These are phyloP conservation scores for Psilocybe tampanensis DNA, from an alignment of 768 basidiomycete species.

Conservation along the genomic window DNA sequence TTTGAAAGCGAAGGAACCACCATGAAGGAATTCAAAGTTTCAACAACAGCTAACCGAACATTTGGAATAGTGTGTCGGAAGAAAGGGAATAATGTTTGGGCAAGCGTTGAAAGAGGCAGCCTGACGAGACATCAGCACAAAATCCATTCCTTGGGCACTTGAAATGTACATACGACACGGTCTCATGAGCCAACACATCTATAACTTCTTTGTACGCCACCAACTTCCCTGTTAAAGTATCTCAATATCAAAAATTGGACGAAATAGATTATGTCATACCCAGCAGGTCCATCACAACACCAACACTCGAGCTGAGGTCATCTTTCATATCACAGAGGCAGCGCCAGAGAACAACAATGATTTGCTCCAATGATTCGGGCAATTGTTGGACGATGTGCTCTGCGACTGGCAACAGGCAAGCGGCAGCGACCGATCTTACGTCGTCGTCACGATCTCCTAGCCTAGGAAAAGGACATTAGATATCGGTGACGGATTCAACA, in stretches of 20 bases:
- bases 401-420: constrained; percentile 88
- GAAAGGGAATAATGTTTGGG: constrained; percentile 91
- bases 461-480: constrained; percentile 38
- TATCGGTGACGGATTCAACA: background rate
- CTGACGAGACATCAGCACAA: constrained; percentile 37
- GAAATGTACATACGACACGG: constrained; percentile 64
- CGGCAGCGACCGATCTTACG: constrained; percentile 93
- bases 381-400: constrained; percentile 76
- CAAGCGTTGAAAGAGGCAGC: constrained; percentile 78
- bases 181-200: constrained; percentile 65
- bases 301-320: constrained; percentile 94
- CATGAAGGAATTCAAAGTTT: constrained; percentile 88
- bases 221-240: constrained; percentile 62
- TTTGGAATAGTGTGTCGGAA: constrained; percentile 95
- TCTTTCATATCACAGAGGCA: constrained; percentile 94
- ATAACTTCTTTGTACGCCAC: constrained; percentile 82
- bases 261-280: constrained; percentile 46
- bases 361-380: constrained; percentile 66
- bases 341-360: constrained; percentile 87
- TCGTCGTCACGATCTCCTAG: constrained; percentile 93
- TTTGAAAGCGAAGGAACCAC: constrained; percentile 68
- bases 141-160: background rate
- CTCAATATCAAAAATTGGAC: background rate
- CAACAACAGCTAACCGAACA: constrained; percentile 91
- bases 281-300: constrained; percentile 96